Conservation (phyloP, 805 yeast species). For the Groenewaldozyma salmanticensis region DNA sequence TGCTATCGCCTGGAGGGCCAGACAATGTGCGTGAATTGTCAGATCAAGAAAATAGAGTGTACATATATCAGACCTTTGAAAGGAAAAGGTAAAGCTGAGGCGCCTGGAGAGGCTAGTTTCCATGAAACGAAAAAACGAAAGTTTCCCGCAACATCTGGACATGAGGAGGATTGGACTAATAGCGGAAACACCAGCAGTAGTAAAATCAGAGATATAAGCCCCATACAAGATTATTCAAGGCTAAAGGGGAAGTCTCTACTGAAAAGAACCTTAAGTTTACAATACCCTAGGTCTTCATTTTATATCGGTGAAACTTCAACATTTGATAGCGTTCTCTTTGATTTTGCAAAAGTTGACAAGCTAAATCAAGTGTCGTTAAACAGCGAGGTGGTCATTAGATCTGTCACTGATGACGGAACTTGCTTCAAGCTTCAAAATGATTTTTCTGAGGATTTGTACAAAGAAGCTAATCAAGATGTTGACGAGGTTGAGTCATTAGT, state of each 20-base stretch:
- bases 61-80: conserved; percentile 38
- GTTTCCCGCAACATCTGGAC: not conserved
- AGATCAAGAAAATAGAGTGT: conserved; percentile 60
- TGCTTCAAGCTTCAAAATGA: conserved; percentile 77
- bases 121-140: not conserved
- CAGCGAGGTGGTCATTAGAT: conserved; percentile 57
- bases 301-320: conserved; percentile 83
- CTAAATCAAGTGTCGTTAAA: conserved; percentile 74
- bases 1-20: conserved; percentile 53
- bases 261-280: conserved; percentile 63
- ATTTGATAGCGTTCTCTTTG: conserved; percentile 63
- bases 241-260: conserved; percentile 55
- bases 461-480: conserved; percentile 62
- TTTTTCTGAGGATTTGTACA: conserved; percentile 57
- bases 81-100: not conserved
- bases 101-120: not conserved
- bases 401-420: conserved; percentile 66
- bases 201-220: conserved; percentile 29
- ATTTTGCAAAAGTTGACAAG: conserved; percentile 53
- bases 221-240: conserved; percentile 57
- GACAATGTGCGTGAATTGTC: conserved; percentile 65
- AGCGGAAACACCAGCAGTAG: conserved; percentile 23
- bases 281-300: conserved; percentile 83
- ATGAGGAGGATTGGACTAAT: not conserved
- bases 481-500: conserved; percentile 78